Conservation (phyloP, 1,284 basidiomycete genomes). For the Wolfiporia cocos region DNA sequence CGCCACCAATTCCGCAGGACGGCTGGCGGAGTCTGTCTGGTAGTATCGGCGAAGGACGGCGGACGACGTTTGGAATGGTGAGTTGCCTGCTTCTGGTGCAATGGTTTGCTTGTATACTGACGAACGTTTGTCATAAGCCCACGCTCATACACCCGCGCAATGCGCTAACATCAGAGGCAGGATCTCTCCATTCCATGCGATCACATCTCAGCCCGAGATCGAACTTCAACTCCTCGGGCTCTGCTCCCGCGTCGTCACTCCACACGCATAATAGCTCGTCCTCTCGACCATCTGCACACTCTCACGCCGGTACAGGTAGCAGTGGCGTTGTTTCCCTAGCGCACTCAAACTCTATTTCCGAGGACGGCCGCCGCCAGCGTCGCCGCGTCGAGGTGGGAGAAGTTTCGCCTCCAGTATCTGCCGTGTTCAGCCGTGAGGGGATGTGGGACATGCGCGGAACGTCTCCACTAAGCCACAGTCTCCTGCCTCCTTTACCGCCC, state of each 20-base stretch:
- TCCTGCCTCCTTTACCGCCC: conserved; percentile 5
- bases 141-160: conserved; percentile 37
- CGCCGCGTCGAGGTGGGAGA: conserved; percentile 18
- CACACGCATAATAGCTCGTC: conserved; percentile 39
- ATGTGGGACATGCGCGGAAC: conserved; percentile 12
- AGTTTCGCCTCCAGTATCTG: conserved; percentile 28
- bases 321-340: conserved; percentile 39
- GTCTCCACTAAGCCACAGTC: conserved; percentile 5
- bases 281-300: conserved; percentile 41
- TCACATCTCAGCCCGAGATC: conserved; percentile 44
- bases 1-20: conserved; percentile 49
- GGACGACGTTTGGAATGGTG: conserved; percentile 53
- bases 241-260: conserved; percentile 39
- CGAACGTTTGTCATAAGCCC: conserved; percentile 26
- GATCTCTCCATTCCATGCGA: conserved; percentile 54
- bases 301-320: conserved; percentile 29
- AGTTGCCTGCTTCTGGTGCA: not conserved
- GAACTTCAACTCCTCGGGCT: conserved; percentile 40
- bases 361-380: conserved; percentile 33
- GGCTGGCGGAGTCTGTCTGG: conserved; percentile 49
- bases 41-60: conserved; percentile 29
- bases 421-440: conserved; percentile 17
- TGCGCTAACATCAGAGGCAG: conserved; percentile 42
- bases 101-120: conserved; percentile 1
- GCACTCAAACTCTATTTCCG: conserved; percentile 45